Evolutionary conservation across 441 rosid genomes (phyloP).

Genomic region (Dalechampia spathulata): DNA sequence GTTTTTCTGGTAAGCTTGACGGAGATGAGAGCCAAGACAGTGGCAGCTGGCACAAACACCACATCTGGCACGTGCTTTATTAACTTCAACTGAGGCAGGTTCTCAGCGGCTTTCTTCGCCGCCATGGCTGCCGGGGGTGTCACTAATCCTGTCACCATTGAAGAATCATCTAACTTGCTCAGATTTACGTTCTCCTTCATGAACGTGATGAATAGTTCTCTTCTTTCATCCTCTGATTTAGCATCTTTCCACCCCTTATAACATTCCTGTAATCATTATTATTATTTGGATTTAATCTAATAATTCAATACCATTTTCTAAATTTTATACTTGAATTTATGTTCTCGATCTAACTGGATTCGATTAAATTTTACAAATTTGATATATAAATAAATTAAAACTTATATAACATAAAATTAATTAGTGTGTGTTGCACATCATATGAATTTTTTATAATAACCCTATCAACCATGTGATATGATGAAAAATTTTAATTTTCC

Average conservation of each 20-base stretch:
- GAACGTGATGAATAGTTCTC: slow-evolving; percentile 33
- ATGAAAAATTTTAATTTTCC: too few species aligned
- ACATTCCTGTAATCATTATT: slow-evolving; percentile 26
- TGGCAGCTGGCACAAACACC: slow-evolving; percentile 60
- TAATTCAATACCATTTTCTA: too few species aligned
- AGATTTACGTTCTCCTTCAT: slow-evolving; percentile 31
- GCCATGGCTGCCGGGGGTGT: slow-evolving; percentile 90
- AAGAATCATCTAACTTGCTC: slow-evolving; percentile 49
- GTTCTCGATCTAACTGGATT: too few species aligned
- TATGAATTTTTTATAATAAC: too few species aligned
- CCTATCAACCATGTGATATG: too few species aligned
- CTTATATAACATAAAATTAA: too few species aligned
- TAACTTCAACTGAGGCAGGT: slow-evolving; percentile 54
- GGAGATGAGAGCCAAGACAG: slow-evolving; percentile 52
- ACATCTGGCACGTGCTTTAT: slow-evolving; percentile 72
- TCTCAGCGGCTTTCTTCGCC: slow-evolving; percentile 76
- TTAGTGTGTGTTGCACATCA: too few species aligned
- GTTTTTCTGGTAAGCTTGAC: slow-evolving; percentile 66
- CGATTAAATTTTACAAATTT: too few species aligned
- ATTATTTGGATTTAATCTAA: too few species aligned
- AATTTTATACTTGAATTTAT: too few species aligned
- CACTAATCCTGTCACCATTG: slow-evolving; percentile 48
- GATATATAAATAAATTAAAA: too few species aligned
- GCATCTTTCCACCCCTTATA: slow-evolving; percentile 36
- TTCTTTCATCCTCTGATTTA: slow-evolving; percentile 18